Conservation (phyloP, 2,329 filamentous ascomycete genomes). For the Trichoderma oligosporum region DNA sequence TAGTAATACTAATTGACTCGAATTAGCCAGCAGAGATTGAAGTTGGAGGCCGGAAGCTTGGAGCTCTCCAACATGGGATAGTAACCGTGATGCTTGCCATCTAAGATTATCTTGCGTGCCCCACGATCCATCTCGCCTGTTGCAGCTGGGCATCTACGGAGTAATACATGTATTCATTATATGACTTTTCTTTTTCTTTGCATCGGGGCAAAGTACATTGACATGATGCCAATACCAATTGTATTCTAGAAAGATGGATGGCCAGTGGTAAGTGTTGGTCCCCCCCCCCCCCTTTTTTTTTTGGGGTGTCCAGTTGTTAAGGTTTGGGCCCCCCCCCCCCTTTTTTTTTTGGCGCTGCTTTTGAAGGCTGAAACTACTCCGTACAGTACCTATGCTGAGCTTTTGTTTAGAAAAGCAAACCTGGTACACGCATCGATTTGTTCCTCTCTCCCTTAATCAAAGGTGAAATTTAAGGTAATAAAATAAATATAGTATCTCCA, state of each 20-base stretch:
- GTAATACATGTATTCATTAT: neutral
- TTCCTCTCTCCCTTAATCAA: constrained; percentile 2
- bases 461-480: neutral
- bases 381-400: neutral
- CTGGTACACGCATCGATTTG: constrained; percentile 10
- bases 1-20: neutral
- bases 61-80: constrained; percentile 11
- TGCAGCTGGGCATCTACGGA: constrained; percentile 12
- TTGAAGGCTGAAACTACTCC: constrained; percentile 2
- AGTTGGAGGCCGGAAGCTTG: constrained; percentile 9
- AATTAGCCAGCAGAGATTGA: neutral
- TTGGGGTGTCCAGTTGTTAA: too few species aligned
- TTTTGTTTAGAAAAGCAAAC: neutral
- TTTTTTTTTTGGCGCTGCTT: constrained; percentile 1
- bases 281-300: constrained; percentile 9
- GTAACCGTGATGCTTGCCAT: constrained; percentile 9
- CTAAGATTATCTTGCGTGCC: constrained; percentile 17
- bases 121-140: constrained; percentile 16
- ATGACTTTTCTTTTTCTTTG: too few species aligned
- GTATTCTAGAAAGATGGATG: neutral
- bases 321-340: neutral
- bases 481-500: constrained; percentile 9
- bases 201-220: neutral
- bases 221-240: neutral
- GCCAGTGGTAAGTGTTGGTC: neutral